These are phyloP conservation scores for Nematocida minor DNA, from an alignment of 371 early-diverging fungal genomes.

Conservation along the genomic window DNA sequence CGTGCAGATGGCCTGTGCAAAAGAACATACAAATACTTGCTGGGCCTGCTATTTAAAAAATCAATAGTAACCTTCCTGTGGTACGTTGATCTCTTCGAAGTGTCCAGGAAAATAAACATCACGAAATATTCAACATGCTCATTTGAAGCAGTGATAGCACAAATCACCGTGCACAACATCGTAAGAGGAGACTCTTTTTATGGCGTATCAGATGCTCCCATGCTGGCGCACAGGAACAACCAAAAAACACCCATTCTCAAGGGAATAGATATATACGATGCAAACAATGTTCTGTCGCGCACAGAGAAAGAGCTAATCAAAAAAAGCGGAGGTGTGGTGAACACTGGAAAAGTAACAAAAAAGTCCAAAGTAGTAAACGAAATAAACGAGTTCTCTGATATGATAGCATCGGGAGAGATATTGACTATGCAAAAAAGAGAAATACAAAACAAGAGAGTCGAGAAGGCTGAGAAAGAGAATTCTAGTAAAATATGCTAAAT, in stretches of 20 bases:
- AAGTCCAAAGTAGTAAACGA: not conserved
- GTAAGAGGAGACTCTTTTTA: not conserved
- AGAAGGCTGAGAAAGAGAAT: too few species aligned
- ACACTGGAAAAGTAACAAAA: not conserved
- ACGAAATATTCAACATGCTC: not conserved
- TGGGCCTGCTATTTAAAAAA: not conserved
- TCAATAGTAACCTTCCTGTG: slow-evolving; percentile 34
- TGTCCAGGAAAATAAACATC: not conserved
- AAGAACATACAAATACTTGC: slow-evolving; percentile 19
- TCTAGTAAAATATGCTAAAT: too few species aligned
- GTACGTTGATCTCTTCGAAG: slow-evolving; percentile 34
- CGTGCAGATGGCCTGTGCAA: not conserved
- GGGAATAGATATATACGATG: not conserved
- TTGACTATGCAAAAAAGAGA: not conserved
- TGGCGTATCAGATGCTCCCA: not conserved
- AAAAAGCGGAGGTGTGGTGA: not conserved
- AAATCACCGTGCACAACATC: slow-evolving; percentile 4
- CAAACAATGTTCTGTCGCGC: not conserved
- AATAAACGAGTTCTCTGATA: not conserved
- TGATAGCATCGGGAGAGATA: not conserved
- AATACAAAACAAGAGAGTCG: too few species aligned
- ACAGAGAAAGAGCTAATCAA: not conserved
- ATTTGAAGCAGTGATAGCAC: not conserved
- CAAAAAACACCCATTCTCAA: not conserved
- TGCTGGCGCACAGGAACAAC: not conserved